Evolutionary conservation across 2,329 filamentous ascomycete species (phyloP), one percentile per base, ranked within the genome.

Genomic region (Lachnellula occidentalis): DNA sequence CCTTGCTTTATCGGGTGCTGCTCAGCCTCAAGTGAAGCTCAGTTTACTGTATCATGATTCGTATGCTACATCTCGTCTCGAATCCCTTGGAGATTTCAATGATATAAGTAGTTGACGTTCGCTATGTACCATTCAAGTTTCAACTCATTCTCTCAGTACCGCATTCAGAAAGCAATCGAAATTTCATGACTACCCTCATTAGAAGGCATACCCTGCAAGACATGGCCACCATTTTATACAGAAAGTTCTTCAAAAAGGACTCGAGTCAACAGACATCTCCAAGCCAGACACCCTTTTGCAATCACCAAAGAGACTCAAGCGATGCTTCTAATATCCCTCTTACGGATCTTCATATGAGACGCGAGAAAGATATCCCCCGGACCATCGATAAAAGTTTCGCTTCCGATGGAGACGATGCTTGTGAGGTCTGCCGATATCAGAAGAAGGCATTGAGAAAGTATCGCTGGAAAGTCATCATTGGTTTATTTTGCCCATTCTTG

Each of bases 401-500:
- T 14, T 50, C 48, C 22, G 36, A 42, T 12, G 36, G 48, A 5
- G 15, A 41, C 9, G 27, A 48, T n/a, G 42, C 47, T 36, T 64
- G 63, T 27, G 34, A 48, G n/a, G 48, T 56, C 8, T 65, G 63
- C 45, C 42, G 55, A 45, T 49, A 61, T 45, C 66, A 74, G 46
- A 71, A 70, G 48, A 67, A 63, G 36, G 55, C 65, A 14, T 61
- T 64, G 31, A 66, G 68, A n/a, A 70, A 69, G 45, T 76, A 86
- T 63, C 74, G 83, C 49, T 80, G 74, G 74, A 86, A 80, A 63
- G 66, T 87, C 11, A 76, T 86, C 39, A 55, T 77, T 1, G 81
- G 83, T 2, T 72, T 88, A 0, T 67, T 82, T 5, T 70, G 82
- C 2, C 84, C 85, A 0, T 87, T 81, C 63, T 76, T 81, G 8